Percentiles rank a stretch among this genome's conserved stretches.
phyloP scores from a whole-genome alignment of 805 yeast species.

The Saturnispora bothae region DNA sequence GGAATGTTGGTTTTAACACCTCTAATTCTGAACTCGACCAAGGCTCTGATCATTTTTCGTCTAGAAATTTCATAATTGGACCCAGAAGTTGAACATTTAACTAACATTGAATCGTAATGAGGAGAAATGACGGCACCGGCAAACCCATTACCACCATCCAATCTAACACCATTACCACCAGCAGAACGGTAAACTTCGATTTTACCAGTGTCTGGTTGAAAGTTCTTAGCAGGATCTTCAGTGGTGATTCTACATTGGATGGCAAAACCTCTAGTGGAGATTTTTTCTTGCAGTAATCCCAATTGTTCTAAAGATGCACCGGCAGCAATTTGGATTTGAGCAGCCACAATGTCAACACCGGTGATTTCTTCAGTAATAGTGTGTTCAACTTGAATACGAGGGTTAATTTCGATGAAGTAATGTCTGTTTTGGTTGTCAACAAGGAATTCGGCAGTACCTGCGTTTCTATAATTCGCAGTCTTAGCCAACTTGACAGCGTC shows the following conservation, averaged over 20 bases:
- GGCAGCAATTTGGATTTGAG: slow-evolving; percentile 48
- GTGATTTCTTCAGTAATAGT: slow-evolving; percentile 95
- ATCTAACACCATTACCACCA: slow-evolving; percentile 98
- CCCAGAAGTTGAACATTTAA: slow-evolving; percentile 85
- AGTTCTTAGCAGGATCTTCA: slow-evolving; percentile 91
- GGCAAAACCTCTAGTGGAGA: slow-evolving; percentile 90
- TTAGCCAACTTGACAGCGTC: slow-evolving; percentile 83
- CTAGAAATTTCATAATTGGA: slow-evolving; percentile 91
- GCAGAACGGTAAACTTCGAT: slow-evolving; percentile 84
- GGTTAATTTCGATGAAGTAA: slow-evolving; percentile 91
- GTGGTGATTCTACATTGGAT: slow-evolving; percentile 97
- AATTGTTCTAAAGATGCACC: slow-evolving; percentile 80
- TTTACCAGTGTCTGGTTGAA: slow-evolving; percentile 94
- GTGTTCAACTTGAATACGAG: slow-evolving; percentile 95
- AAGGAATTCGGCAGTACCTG: slow-evolving; percentile 95
- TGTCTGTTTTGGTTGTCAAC: slow-evolving; percentile 81
- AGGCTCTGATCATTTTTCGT: slow-evolving; percentile 93
- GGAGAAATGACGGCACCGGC: slow-evolving; percentile 81
- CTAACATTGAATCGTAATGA: slow-evolving; percentile 93
- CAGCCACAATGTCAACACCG: slow-evolving; percentile 85
- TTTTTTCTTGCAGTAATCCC: slow-evolving; percentile 87
- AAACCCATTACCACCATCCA: slow-evolving; percentile 93
- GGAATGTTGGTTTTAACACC: slow-evolving; percentile 99
- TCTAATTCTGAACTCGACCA: slow-evolving; percentile 95
- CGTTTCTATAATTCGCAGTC: slow-evolving; percentile 82